A percentile compares a stretch with the other conserved stretches of the same genome.
Evolutionary conservation across 1,284 basidiomycete genomes (phyloP).

Genomic region (Irpex sp.): DNA sequence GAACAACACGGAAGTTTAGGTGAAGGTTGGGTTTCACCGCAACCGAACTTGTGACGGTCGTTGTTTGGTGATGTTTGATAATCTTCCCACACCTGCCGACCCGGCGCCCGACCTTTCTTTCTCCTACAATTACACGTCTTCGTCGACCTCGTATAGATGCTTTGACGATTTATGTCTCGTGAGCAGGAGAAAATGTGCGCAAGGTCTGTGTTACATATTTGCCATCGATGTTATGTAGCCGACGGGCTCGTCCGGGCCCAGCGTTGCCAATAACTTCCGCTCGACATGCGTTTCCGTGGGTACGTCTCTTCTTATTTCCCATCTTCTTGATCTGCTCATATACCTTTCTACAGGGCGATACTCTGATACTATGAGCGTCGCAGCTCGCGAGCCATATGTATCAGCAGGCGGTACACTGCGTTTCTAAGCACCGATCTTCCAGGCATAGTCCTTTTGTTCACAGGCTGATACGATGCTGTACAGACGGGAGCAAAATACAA

Average conservation of each 20-base stretch:
- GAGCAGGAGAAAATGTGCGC: too few relatives aligned
- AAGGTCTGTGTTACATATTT: background rate
- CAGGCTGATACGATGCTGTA: background rate
- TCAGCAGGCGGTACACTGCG: background rate
- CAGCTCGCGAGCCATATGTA: background rate
- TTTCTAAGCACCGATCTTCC: background rate
- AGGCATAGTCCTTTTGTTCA: background rate
- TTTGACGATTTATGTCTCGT: too few relatives aligned
- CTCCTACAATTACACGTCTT: too few relatives aligned
- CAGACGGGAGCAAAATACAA: background rate
- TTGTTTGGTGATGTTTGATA: background rate
- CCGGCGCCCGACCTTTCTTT: too few relatives aligned
- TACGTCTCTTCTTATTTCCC: background rate
- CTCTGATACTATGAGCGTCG: background rate
- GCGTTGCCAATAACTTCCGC: background rate
- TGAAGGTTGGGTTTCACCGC: background rate
- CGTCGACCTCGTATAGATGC: too few relatives aligned
- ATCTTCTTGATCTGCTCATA: background rate
- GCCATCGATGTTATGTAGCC: background rate
- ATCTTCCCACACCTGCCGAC: too few relatives aligned
- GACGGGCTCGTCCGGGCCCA: background rate
- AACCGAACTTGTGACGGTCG: background rate
- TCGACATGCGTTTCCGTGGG: background rate
- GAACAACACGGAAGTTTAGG: background rate
- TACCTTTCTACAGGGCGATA: background rate